Percentiles rank a stretch among this genome's conserved stretches.
phyloP scores from a whole-genome alignment of 75 land plant genomes.

The Pinus taeda region DNA sequence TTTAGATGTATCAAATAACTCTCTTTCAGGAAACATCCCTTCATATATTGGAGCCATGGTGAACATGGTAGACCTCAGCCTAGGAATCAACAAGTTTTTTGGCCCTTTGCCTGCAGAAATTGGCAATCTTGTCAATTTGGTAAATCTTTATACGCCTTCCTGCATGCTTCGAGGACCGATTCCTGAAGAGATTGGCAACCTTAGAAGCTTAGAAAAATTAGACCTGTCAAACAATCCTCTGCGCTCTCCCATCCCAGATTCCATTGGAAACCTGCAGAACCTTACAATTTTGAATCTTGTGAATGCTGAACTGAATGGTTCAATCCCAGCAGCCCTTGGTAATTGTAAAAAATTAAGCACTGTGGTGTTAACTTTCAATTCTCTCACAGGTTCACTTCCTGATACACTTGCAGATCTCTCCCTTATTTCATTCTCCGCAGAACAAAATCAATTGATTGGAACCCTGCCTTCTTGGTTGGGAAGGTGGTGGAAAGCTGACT shows the following conservation, averaged over 20 bases:
- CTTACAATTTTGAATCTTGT: slow-evolving; percentile 6
- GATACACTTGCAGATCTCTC: slow-evolving; percentile 16
- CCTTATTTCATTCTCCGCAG: slow-evolving; percentile 12
- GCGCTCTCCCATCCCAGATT: slow-evolving; percentile 19
- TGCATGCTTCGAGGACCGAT: slow-evolving; percentile 20
- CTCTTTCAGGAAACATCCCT: slow-evolving; percentile 23
- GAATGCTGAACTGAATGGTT: slow-evolving; percentile 5
- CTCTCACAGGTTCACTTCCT: slow-evolving; percentile 28
- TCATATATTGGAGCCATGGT: slow-evolving; percentile 16
- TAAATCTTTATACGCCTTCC: slow-evolving; percentile 7
- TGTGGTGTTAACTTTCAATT: slow-evolving; percentile 19
- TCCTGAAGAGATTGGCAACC: slow-evolving; percentile 19
- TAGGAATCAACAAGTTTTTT: slow-evolving; percentile 16
- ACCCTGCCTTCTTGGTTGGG: slow-evolving; percentile 22
- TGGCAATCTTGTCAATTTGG: slow-evolving; percentile 13
- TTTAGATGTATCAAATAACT: slow-evolving; percentile 22
- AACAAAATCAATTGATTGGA: slow-evolving; percentile 13
- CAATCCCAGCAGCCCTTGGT: slow-evolving; percentile 20
- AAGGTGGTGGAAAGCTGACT: slow-evolving; percentile 3
- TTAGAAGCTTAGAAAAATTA: slow-evolving; percentile 12
- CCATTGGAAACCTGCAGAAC: slow-evolving; percentile 11
- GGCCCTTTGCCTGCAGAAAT: slow-evolving; percentile 25
- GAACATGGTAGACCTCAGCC: slow-evolving; percentile 8
- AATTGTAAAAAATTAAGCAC: slow-evolving; percentile 18
- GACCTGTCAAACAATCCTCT: slow-evolving; percentile 25